phyloP scores from a whole-genome alignment of 176 grass and related monocot species.

The Triticum timopheevii region DNA sequence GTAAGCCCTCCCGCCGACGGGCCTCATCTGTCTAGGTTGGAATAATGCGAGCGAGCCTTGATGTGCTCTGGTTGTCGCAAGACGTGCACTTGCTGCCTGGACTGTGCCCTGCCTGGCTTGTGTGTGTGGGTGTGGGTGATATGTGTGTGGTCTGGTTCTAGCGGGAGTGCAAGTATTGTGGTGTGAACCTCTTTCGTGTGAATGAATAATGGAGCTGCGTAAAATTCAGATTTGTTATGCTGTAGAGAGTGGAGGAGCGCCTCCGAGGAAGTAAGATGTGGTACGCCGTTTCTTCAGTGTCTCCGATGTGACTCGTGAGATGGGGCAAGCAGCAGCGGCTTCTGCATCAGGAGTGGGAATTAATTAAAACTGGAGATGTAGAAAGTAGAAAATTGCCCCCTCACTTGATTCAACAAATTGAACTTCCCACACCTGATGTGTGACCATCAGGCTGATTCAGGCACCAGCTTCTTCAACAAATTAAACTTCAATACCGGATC shows the following conservation, averaged over 20 bases:
- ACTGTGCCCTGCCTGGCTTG: neutral
- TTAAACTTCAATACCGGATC: too few relatives aligned
- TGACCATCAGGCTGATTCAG: too few relatives aligned
- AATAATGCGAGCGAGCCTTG: conserved; percentile 27
- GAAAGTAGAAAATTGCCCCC: neutral
- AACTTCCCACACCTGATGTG: too few relatives aligned
- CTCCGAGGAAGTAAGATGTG: neutral
- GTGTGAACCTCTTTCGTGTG: neutral
- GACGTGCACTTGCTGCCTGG: neutral
- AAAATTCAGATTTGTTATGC: neutral
- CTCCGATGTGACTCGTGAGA: neutral
- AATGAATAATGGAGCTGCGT: neutral
- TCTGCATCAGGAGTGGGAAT: neutral
- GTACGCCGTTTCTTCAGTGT: neutral
- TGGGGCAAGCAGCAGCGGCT: too few relatives aligned
- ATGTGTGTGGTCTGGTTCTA: neutral
- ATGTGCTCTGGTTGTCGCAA: neutral
- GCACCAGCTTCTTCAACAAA: too few relatives aligned
- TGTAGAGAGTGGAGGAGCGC: neutral
- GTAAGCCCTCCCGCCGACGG: conserved; percentile 1
- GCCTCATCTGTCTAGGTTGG: conserved; percentile 18
- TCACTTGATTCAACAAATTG: too few relatives aligned
- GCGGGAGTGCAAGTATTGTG: neutral
- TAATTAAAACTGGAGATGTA: neutral
- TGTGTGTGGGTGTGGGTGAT: neutral